These are phyloP conservation scores for Fusarium kyushuense DNA, from an alignment of 2,329 filamentous ascomycete genomes.

Conservation along the genomic window DNA sequence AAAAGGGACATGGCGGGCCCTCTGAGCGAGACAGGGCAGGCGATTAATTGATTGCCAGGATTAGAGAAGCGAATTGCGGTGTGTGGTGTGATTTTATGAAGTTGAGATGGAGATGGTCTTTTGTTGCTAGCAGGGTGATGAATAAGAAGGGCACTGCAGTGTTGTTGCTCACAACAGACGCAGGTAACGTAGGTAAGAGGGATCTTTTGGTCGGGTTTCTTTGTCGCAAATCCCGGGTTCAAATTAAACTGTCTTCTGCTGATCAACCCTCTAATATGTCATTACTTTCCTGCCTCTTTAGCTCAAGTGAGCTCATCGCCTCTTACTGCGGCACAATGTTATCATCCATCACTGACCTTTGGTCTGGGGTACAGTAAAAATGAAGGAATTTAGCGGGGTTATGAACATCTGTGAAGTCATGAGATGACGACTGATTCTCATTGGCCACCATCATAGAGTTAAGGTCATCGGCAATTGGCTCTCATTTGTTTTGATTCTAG, in stretches of 20 bases:
- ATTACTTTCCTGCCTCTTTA: slow-evolving; percentile 33
- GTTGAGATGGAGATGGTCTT: slow-evolving; percentile 7
- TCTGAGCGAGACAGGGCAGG: slow-evolving; percentile 26
- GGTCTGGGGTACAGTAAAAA: slow-evolving; percentile 19
- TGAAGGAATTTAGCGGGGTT: slow-evolving; percentile 33
- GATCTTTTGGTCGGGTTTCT: slow-evolving; percentile 11
- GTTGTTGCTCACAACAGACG: background rate
- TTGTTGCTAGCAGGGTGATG: slow-evolving; percentile 4
- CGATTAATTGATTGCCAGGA: slow-evolving; percentile 15
- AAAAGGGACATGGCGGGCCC: slow-evolving; percentile 55
- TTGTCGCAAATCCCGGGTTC: slow-evolving; percentile 14
- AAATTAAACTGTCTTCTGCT: slow-evolving; percentile 18
- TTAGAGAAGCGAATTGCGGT: slow-evolving; percentile 20
- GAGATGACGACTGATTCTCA: background rate
- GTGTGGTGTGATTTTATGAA: slow-evolving; percentile 17
- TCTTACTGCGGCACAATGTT: slow-evolving; percentile 35
- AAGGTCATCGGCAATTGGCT: slow-evolving; percentile 31
- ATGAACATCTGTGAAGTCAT: slow-evolving; percentile 30
- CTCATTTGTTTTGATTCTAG: slow-evolving; percentile 49
- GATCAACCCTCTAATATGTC: slow-evolving; percentile 39
- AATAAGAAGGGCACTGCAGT: slow-evolving; percentile 6
- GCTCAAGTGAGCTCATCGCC: slow-evolving; percentile 28
- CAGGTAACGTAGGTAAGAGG: background rate
- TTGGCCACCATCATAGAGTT: slow-evolving; percentile 6
- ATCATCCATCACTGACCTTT: slow-evolving; percentile 37